Evolutionary conservation across 108 stramenopile species (phyloP).

Genomic region (Fragilaria radians): DNA sequence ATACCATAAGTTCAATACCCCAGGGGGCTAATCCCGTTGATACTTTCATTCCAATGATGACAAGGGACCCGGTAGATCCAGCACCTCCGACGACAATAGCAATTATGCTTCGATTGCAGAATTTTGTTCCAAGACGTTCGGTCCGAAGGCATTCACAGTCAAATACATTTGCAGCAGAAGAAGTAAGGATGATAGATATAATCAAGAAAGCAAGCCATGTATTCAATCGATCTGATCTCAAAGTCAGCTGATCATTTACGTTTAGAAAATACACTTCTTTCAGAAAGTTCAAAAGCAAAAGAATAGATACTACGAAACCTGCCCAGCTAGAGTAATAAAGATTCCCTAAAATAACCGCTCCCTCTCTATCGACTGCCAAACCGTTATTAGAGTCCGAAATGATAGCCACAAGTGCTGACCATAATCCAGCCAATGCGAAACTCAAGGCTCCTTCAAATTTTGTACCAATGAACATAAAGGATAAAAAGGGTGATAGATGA

Average conservation of each 20-base stretch:
- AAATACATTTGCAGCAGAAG: slow-evolving; percentile 7
- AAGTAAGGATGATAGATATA: slow-evolving; percentile 3
- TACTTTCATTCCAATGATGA: slow-evolving; percentile 9
- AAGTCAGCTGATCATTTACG: background rate
- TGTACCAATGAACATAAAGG: slow-evolving; percentile 1
- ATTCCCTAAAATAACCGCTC: slow-evolving; percentile 11
- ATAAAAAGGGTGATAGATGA: slow-evolving; percentile 1
- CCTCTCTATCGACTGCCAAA: slow-evolving; percentile 10
- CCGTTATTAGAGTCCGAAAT: slow-evolving; percentile 8
- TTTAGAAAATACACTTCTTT: slow-evolving; percentile 3
- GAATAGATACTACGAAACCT: slow-evolving; percentile 3
- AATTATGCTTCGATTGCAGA: slow-evolving; percentile 2
- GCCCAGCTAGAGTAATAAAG: slow-evolving; percentile 12
- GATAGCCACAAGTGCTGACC: slow-evolving; percentile 9
- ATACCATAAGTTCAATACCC: background rate
- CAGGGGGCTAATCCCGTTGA: slow-evolving; percentile 5
- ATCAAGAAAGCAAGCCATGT: slow-evolving; percentile 6
- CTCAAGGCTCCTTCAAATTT: slow-evolving; percentile 3
- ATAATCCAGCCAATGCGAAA: slow-evolving; percentile 1
- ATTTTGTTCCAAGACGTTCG: background rate
- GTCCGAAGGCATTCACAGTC: slow-evolving; percentile 1
- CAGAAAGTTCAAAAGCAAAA: background rate
- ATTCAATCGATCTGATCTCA: slow-evolving; percentile 5
- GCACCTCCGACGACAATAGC: background rate
- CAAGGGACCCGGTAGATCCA: background rate